phyloP scores from a whole-genome alignment of 306 rosid genomes.

The Acacia crassicarpa region DNA sequence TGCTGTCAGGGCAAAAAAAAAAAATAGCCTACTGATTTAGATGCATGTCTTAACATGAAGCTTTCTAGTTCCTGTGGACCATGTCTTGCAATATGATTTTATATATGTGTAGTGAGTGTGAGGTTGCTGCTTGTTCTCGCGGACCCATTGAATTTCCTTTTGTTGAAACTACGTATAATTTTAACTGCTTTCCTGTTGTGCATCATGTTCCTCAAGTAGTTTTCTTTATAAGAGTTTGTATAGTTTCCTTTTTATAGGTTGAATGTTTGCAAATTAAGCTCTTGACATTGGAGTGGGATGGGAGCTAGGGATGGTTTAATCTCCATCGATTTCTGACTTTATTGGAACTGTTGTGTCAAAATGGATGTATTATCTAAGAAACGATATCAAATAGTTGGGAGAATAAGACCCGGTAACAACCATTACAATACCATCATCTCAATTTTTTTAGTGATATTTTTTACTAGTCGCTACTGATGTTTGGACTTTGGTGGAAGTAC shows the following conservation, averaged over 20 bases:
- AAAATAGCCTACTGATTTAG: background rate
- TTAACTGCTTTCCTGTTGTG: background rate
- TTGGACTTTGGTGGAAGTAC: background rate
- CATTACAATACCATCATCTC: background rate
- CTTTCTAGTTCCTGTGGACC: slow-evolving; percentile 3
- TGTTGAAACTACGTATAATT: background rate
- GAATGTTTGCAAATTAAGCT: background rate
- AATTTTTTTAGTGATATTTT: background rate
- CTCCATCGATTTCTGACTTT: slow-evolving; percentile 24
- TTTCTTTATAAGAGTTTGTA: background rate
- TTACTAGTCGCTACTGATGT: slow-evolving; percentile 15
- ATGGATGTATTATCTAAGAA: slow-evolving; percentile 23
- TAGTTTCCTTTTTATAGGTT: slow-evolving; percentile 3
- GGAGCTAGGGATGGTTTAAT: slow-evolving; percentile 15
- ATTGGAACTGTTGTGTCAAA: slow-evolving; percentile 21
- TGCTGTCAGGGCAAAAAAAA: background rate
- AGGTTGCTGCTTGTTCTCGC: slow-evolving; percentile 15
- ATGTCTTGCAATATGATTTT: background rate
- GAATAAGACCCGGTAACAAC: background rate
- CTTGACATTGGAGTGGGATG: background rate
- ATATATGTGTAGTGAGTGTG: background rate
- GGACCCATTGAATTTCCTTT: background rate
- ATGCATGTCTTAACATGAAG: background rate
- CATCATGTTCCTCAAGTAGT: background rate
- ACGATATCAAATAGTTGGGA: slow-evolving; percentile 3